phyloP scores from a whole-genome alignment of 257 asterid species.

The Echites panduratus region DNA sequence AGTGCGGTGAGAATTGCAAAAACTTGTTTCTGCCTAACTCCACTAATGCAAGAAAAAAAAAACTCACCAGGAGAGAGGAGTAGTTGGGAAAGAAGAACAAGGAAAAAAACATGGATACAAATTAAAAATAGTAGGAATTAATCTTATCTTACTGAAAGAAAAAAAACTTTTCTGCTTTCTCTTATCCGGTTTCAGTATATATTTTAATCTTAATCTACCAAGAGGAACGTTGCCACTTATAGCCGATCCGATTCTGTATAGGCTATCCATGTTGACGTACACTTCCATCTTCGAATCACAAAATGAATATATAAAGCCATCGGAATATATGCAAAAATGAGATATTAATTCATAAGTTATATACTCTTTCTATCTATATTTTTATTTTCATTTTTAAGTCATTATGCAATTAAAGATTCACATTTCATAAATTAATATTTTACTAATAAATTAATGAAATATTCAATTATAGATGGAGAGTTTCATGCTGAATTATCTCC shows the following conservation, averaged over 20 bases:
- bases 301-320: slow-evolving; percentile 1
- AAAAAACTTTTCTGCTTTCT: not conserved
- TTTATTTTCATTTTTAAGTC: no score
- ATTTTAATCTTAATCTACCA: not conserved
- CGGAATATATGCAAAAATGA: not conserved
- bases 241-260: not conserved
- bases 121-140: no score
- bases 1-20: slow-evolving; percentile 11
- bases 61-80: not conserved
- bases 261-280: not conserved
- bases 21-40: slow-evolving; percentile 21
- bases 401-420: no score
- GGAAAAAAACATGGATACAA: not conserved
- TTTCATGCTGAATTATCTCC: not conserved
- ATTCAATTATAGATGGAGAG: no score
- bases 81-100: not conserved
- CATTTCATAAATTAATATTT: no score
- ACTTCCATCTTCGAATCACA: not conserved
- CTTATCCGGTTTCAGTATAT: slow-evolving; percentile 6
- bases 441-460: no score
- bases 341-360: not conserved
- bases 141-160: no score
- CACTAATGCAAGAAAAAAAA: slow-evolving; percentile 6
- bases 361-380: no score
- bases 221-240: not conserved